Evolutionary conservation across 495 filamentous ascomycete species (phyloP), one percentile per base, ranked within the genome.

Genomic region (Annulohypoxylon nitens): DNA sequence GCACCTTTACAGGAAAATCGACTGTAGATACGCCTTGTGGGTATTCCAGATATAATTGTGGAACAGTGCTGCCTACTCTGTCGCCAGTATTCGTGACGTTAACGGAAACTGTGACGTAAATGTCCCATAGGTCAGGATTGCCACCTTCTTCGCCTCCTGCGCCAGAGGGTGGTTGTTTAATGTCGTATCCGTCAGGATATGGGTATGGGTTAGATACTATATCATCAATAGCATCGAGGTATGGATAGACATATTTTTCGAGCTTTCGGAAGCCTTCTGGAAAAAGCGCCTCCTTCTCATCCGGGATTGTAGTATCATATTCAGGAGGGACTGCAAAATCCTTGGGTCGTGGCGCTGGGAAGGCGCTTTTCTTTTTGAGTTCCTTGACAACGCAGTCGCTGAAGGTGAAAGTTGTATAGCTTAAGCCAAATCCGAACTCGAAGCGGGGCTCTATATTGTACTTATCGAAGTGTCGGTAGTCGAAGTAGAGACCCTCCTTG

Each of bases 381-480:
- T 81, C 76, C 2, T 78, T 81, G 47, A 96, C 83, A 1, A 81
- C 73, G 7, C 93, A 79, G 41, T 90, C 83, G 14, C 84, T 83
- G 67, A 94, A 86, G n/a, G 89, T 82, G 78, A 97, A 99, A 0
- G 81, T 89, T 1, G 95, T 96, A 80, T 98, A 97, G 41, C 88
- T 90, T 3, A 96, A 85, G 0, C 93, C 93, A 65, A 89, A 95
- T 0, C 93, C 93, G 74, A 97, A 97, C 73, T 91, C 89, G 75
- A 87, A 95, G 5, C 90, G 88, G 0, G 93, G 93, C 2, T 80
- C 78, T 69, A 95, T 89, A 18, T 80, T 77, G 37, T 86, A 69
- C 71, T 90, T 91, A 83, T 98, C 96, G 77, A 98, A 98, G 70
- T 97, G 86, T 7, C 95, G 91, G 78, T 98, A 97, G 78, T 98